Evolutionary conservation across 345 rosid species (phyloP), one percentile per base, ranked within the genome.

Genomic region (Eutrema heterophyllum): DNA sequence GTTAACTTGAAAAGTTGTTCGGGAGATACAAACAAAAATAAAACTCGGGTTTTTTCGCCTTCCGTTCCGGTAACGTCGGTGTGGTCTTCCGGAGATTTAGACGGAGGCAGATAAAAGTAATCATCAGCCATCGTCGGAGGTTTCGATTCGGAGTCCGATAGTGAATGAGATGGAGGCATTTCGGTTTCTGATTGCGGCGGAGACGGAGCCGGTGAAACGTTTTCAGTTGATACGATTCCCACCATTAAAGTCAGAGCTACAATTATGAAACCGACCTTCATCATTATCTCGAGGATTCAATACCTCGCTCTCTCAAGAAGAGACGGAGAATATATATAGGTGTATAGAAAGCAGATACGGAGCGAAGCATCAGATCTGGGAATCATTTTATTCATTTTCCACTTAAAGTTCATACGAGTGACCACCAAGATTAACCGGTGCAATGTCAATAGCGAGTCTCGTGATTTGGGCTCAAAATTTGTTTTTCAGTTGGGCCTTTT

Each of bases 31-130:
- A n/a, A n/a, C n/a, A n/a, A n/a, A n/a, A n/a, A n/a, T n/a, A n/a
- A n/a, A n/a, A n/a, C n/a, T n/a, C n/a, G n/a, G n/a, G n/a, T n/a
- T n/a, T n/a, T n/a, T n/a, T 27, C 67, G 4, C 29, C 64, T 4
- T 74, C 77, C 15, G 9, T 30, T 52, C 30, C 48, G 7, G 33
- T 77, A 39, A 36, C 41, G 15, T 74, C 57, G 58, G 67, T 79
- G 80, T 78, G 75, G 76, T 13, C 78, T 7, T 73, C 71, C 12
- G 96, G 84, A 1, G 75, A 43, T 1, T 81, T 85, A 24, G 77
- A 61, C 27, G 82, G 64, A n/a, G 43, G 26, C 8, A 79, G 56
- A 51, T 30, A 26, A 3, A 7, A 5, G 24, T 51, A 7, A 13
- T 48, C 57, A 30, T n/a, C n/a, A n/a, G n/a, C n/a, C n/a, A n/a